Evolutionary conservation across 2,329 filamentous ascomycete species (phyloP).

Genomic region (Beauveria bassiana): DNA sequence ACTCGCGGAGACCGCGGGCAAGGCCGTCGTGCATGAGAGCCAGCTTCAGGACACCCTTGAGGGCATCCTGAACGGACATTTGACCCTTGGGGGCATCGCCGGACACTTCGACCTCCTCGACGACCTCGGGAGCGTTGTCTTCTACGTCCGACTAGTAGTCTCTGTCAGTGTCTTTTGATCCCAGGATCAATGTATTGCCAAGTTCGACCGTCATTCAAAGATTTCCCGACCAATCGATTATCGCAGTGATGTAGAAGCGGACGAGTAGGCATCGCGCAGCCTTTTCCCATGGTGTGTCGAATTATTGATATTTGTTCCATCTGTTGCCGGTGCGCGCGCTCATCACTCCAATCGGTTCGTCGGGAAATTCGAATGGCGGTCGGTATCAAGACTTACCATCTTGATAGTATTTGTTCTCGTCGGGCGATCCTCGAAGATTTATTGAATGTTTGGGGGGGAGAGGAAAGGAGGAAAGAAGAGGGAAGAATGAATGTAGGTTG

Average conservation of each 20-base stretch:
- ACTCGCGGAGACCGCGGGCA: slow-evolving; percentile 95
- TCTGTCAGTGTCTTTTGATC: slow-evolving; percentile 10
- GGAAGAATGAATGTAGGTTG: slow-evolving; percentile 17
- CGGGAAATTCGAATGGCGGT: slow-evolving; percentile 2
- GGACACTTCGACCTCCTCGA: slow-evolving; percentile 89
- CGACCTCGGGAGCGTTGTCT: slow-evolving; percentile 84
- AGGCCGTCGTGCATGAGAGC: slow-evolving; percentile 99
- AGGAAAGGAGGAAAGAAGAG: slow-evolving; percentile 18
- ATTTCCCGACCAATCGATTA: not conserved
- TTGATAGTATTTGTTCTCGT: slow-evolving; percentile 45
- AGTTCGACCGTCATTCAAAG: not conserved
- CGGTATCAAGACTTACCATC: slow-evolving; percentile 46
- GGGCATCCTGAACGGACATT: slow-evolving; percentile 97
- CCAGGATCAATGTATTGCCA: not conserved
- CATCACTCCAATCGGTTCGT: slow-evolving; percentile 7
- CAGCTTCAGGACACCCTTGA: slow-evolving; percentile 98
- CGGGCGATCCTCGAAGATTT: slow-evolving; percentile 63
- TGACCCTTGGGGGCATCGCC: slow-evolving; percentile 85
- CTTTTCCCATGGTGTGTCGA: not conserved
- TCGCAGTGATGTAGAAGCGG: not conserved
- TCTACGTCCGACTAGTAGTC: slow-evolving; percentile 92
- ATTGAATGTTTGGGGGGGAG: slow-evolving; percentile 24
- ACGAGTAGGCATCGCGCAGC: not conserved
- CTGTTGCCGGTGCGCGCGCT: not conserved
- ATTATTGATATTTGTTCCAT: not conserved